These are phyloP conservation scores for Amanita brunnescens DNA, from an alignment of 768 basidiomycete genomes.

Conservation along the genomic window DNA sequence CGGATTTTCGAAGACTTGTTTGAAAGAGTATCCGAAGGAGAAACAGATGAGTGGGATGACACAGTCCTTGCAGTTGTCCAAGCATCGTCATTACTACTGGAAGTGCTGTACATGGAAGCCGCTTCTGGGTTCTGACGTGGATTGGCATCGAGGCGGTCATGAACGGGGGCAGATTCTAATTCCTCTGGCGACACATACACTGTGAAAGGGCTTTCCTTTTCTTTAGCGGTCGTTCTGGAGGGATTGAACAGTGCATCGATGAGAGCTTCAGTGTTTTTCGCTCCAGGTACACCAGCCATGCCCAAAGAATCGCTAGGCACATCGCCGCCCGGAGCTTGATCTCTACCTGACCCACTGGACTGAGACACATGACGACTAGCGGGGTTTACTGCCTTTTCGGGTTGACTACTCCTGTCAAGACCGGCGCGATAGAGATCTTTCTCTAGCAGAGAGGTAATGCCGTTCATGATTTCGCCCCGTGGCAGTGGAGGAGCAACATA, in stretches of 20 bases:
- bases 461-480: constrained; percentile 64
- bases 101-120: constrained; percentile 7
- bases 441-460: constrained; percentile 54
- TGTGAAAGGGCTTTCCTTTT: constrained; percentile 34
- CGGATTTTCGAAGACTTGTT: not conserved
- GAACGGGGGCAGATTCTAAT: not conserved
- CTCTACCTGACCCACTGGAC: not conserved
- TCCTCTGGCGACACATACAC: constrained; percentile 10
- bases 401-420: constrained; percentile 23
- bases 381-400: not conserved
- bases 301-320: constrained; percentile 19
- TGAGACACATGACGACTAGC: not conserved
- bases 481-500: constrained; percentile 63
- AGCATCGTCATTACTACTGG: constrained; percentile 4
- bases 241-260: constrained; percentile 82
- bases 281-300: constrained; percentile 37
- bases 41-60: constrained; percentile 1
- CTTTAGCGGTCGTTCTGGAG: constrained; percentile 33
- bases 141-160: not conserved
- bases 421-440: constrained; percentile 43
- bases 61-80: constrained; percentile 5
- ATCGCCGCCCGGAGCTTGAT: not conserved
- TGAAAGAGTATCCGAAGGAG: not conserved
- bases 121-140: not conserved
- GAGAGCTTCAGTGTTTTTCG: constrained; percentile 59